Percentiles rank a stretch among this genome's conserved stretches.
phyloP scores from a whole-genome alignment of 306 rosid species.

The Rosa multiflora region DNA sequence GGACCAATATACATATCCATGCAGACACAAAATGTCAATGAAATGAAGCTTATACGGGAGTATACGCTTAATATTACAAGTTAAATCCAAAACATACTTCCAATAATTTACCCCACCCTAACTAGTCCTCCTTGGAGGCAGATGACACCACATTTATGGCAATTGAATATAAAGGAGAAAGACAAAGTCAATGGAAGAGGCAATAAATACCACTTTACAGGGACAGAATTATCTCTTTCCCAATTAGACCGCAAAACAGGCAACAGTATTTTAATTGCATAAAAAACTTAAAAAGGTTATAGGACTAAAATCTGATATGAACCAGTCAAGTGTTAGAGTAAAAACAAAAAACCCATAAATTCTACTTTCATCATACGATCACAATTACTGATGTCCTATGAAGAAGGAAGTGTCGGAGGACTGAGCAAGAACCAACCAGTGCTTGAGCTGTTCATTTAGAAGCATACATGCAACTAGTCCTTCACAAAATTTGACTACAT shows the following conservation, averaged over 20 bases:
- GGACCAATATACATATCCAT: not conserved
- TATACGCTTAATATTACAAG: no score
- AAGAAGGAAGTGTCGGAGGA: not conserved
- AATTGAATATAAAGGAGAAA: not conserved
- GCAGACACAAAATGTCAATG: not conserved
- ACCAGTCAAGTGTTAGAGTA: not conserved
- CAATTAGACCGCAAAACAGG: not conserved
- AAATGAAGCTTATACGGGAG: no score
- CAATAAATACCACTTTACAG: not conserved
- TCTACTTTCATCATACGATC: not conserved
- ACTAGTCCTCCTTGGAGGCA: not conserved
- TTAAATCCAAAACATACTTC: no score
- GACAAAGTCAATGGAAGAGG: not conserved
- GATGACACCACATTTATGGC: not conserved
- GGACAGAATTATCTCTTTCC: not conserved
- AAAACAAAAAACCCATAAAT: not conserved
- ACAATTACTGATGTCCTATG: not conserved
- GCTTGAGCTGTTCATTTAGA: not conserved
- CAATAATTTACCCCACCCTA: not conserved
- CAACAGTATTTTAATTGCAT: no score
- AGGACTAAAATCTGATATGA: not conserved
- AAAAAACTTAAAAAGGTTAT: not conserved
- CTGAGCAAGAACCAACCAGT: not conserved
- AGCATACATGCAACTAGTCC: not conserved
- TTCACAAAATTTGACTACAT: not conserved